These are phyloP conservation scores for Populus trichocarpa DNA, from an alignment of 441 rosid species.

Conservation along the genomic window DNA sequence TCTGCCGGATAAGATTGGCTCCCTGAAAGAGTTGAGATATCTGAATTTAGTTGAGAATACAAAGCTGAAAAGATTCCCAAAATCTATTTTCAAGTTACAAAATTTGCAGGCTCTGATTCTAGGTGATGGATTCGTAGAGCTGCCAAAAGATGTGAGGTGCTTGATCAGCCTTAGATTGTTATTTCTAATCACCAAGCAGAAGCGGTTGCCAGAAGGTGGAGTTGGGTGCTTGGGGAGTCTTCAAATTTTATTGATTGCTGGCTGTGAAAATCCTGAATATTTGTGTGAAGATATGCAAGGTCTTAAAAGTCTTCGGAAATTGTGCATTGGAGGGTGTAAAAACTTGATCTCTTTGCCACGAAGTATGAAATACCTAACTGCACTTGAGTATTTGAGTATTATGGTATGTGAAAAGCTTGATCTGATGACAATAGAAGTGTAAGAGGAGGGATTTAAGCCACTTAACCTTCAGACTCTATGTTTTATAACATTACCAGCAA, in stretches of 20 bases:
- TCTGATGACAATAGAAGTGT: not conserved
- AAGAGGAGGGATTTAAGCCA: not conserved
- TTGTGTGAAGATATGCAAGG: constrained; percentile 16
- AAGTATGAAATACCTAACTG: not conserved
- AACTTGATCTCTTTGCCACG: constrained; percentile 11
- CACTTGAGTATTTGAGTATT: constrained; percentile 8
- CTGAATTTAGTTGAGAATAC: not conserved
- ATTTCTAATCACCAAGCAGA: not conserved
- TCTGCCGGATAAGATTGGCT: constrained; percentile 16
- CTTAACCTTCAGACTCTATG: not conserved
- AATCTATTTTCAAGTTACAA: not conserved
- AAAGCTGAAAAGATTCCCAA: not conserved
- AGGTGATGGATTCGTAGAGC: not conserved
- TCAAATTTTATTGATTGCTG: not conserved
- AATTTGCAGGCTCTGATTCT: not conserved
- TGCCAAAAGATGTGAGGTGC: constrained; percentile 2
- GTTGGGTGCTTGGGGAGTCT: constrained; percentile 22
- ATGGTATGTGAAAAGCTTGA: not conserved
- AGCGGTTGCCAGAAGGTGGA: constrained; percentile 4
- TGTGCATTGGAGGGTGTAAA: not conserved
- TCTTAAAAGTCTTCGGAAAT: constrained; percentile 9
- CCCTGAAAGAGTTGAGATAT: constrained; percentile 4
- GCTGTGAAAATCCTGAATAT: not conserved
- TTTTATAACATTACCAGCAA: not conserved
- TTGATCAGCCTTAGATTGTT: constrained; percentile 3